Base-by-base conservation (phyloP, 768 basidiomycete species). In the Rhodotorula toruloides region DNA sequence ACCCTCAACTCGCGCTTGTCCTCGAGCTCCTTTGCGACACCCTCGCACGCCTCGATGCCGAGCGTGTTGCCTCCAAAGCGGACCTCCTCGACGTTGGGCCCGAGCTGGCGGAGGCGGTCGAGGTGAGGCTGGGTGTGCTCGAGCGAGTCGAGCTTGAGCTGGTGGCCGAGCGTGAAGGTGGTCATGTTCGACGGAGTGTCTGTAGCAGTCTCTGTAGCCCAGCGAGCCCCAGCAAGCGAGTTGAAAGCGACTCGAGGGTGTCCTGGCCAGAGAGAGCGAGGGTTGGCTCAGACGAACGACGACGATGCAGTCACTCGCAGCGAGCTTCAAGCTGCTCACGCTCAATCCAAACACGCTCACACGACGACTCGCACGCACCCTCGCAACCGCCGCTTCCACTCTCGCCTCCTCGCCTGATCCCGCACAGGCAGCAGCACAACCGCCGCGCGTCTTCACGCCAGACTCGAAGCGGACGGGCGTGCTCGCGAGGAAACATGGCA, bases 41-140 rank as follows among this genome's bases (percentile, higher is more conserved):
- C 89, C 73, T 85, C 76, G 52, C 91, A 87, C 49, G 94, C 94
- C 74, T 88, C 91, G 34, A 96, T 84, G 54, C 96, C 94, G 61
- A 97, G 81, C 27, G 91, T 93, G 78, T 98, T 98, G 29, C 91
- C 94, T 53, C 91, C 89, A 57, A 99, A 82, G 75, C 92, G 88
- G 67, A 98, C 86, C 80, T 94, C 91, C 77, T 92, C 87, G 53
- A 87, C 80, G 58, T 83, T 82, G 32, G n/a, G n/a, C n/a, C 79
- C 78, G 72, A 80, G 74, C n/a, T 68, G 75, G 42, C 72, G 56
- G 27, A 83, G 74, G 56, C 78, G 72, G 29, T 78, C 73, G 29
- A 97, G 79, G 72, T 86, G 83, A 1, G 89, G 88, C 70, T 85
- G 83, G 60, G 93, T 84, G 67, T 94, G 89, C 1, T 80, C 84